Evolutionary conservation across 345 rosid species (phyloP).

Genomic region (Moringa oleifera): DNA sequence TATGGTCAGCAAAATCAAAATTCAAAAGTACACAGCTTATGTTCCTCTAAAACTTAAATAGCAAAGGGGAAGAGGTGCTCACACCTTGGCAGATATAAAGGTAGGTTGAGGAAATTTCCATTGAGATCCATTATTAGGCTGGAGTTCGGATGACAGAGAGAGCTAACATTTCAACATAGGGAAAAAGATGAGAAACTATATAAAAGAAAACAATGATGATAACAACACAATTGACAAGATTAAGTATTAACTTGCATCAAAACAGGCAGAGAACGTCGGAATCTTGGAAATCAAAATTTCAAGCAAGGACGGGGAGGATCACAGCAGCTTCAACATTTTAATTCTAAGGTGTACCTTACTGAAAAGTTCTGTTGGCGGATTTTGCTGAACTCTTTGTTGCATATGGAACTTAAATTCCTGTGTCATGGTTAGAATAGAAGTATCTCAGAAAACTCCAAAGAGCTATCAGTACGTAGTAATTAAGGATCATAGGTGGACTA

Average conservation of each 20-base stretch:
- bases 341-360: constrained; percentile 57
- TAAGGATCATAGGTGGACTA: constrained; percentile 20
- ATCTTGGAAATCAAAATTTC: too few relatives aligned
- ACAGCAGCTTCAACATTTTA: neutral
- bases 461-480: constrained; percentile 1
- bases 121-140: constrained; percentile 40
- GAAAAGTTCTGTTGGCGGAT: constrained; percentile 76
- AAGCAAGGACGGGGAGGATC: too few relatives aligned
- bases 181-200: neutral
- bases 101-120: constrained; percentile 33
- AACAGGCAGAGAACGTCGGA: too few relatives aligned
- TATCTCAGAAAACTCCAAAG: constrained; percentile 10
- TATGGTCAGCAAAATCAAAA: constrained; percentile 10
- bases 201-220: neutral
- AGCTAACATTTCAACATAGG: constrained; percentile 38
- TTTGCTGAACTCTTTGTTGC: constrained; percentile 50
- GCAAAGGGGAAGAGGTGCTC: constrained; percentile 9
- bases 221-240: too few relatives aligned
- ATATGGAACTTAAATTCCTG: constrained; percentile 76
- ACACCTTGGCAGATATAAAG: constrained; percentile 48
- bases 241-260: neutral
- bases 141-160: constrained; percentile 53
- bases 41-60: neutral
- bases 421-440: constrained; percentile 10
- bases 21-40: neutral